Conservation (phyloP, 257 asterid species). For the Striga asiatica region DNA sequence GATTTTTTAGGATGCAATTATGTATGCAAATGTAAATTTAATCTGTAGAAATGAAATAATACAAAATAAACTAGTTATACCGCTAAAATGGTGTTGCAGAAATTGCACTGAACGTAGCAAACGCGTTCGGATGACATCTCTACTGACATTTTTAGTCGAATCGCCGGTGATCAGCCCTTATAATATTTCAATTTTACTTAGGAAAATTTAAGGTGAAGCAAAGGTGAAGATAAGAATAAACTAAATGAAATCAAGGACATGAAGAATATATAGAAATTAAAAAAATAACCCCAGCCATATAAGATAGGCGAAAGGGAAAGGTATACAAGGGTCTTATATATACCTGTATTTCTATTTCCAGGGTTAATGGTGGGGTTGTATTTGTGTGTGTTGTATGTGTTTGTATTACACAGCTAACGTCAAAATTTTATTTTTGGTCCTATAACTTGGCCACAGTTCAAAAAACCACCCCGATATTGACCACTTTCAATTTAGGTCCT, state of each 20-base stretch:
- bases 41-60: background rate
- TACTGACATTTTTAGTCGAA: slow-evolving; percentile 35
- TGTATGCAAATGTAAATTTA: background rate
- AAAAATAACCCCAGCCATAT: slow-evolving; percentile 2
- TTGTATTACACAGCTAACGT: no score
- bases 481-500: no score
- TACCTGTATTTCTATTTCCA: background rate
- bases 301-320: slow-evolving; percentile 8
- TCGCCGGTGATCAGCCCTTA: slow-evolving; percentile 7
- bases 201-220: background rate
- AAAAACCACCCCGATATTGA: no score
- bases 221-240: background rate
- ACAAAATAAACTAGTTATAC: slow-evolving; percentile 21
- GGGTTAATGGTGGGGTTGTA: background rate
- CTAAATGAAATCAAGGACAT: slow-evolving; percentile 2
- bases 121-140: slow-evolving; percentile 54
- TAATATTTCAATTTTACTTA: background rate
- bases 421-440: no score
- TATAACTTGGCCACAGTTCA: no score
- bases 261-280: background rate
- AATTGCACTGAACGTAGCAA: slow-evolving; percentile 78
- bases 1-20: background rate
- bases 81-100: slow-evolving; percentile 74
- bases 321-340: background rate
- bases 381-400: background rate